These are phyloP conservation scores for Aaosphaeria pasadenensis DNA, from an alignment of 2,329 filamentous ascomycete species.

Conservation along the genomic window DNA sequence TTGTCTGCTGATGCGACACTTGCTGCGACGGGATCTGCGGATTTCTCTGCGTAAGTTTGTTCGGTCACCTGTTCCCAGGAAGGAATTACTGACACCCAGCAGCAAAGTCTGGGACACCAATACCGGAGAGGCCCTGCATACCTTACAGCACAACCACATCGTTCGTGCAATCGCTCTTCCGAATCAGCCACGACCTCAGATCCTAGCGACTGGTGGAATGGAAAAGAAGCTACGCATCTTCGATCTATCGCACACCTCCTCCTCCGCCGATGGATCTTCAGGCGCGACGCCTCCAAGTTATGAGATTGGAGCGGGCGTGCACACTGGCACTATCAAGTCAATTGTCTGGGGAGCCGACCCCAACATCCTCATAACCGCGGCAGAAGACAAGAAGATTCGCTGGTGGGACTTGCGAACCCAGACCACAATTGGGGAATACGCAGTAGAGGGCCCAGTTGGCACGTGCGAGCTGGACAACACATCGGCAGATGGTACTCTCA, in stretches of 20 bases:
- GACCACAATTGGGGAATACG: conserved; percentile 70
- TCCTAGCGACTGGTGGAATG: conserved; percentile 88
- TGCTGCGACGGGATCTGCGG: conserved; percentile 89
- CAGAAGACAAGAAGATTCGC: conserved; percentile 83
- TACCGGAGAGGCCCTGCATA: conserved; percentile 83
- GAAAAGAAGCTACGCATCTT: conserved; percentile 97
- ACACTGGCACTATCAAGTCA: conserved; percentile 88
- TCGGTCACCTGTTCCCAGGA: conserved; percentile 22
- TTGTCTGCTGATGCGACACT: conserved; percentile 83
- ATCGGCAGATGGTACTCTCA: conserved; percentile 69
- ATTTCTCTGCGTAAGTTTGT: conserved; percentile 79
- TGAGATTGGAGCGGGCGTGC: conserved; percentile 82
- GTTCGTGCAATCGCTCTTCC: conserved; percentile 87
- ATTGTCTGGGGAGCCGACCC: conserved; percentile 91
- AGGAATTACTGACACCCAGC: conserved; percentile 7
- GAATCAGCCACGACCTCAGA: conserved; percentile 68
- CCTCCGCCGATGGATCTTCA: conserved; percentile 13
- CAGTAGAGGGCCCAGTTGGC: conserved; percentile 80
- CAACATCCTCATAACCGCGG: conserved; percentile 85
- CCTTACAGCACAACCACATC: conserved; percentile 89
- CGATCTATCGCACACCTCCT: conserved; percentile 59
- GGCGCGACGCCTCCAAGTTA: conserved; percentile 61
- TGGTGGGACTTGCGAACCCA: conserved; percentile 90
- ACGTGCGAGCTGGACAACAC: conserved; percentile 77
- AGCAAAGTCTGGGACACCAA: conserved; percentile 98